Base-by-base conservation (phyloP, 176 grass and related monocot genomes). In the Hyparrhenia diplandra region DNA sequence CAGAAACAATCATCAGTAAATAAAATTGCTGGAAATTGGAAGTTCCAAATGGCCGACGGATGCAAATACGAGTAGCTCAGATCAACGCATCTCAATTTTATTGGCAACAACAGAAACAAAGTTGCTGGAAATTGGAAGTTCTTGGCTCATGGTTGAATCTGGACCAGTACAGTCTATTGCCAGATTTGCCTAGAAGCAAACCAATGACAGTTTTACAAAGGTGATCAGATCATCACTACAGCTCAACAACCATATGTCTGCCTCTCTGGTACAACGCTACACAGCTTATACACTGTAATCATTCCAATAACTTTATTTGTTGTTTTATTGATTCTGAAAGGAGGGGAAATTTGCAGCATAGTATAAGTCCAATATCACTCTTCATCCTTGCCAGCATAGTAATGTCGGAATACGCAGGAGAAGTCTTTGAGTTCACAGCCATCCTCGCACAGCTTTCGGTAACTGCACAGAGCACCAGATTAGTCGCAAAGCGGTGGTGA, bases 351-450 rank as follows among this genome's bases (percentile, higher is more conserved):
- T 64, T 51, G 41, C 13, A 57, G 14, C 64, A 42, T 3, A 42
- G 62, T 39, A 45, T 39, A 45, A 8, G 10, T 82, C 18, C 72
- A 77, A 13, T 35, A 54, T 92, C 66, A 91, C 16, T 87, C 80
- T 67, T 98, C 92, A 86, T 95, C 86, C 39, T 95, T 89, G 73
- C 95, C 95, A 11, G 51, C 52, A 10, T 95, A 98, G 68, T 79
- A 60, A 70, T 93, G 88, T 67, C 79, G 86, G 68, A 95, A 98
- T 25, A 82, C 88, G 4, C 88, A 98, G 1, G 95, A 98, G 82
- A 98, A 98, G 64, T 95, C 95, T n/a, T 95, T 93, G 39, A 59
- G 85, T 58, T 86, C 71, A 45, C 75, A 89, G 31, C 95, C 90
- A 63, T 91, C 83, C 20, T 81, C 72, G 8, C 95, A 91, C 58